phyloP scores from a whole-genome alignment of 1,284 basidiomycete genomes.

The Fomes fomentarius region DNA sequence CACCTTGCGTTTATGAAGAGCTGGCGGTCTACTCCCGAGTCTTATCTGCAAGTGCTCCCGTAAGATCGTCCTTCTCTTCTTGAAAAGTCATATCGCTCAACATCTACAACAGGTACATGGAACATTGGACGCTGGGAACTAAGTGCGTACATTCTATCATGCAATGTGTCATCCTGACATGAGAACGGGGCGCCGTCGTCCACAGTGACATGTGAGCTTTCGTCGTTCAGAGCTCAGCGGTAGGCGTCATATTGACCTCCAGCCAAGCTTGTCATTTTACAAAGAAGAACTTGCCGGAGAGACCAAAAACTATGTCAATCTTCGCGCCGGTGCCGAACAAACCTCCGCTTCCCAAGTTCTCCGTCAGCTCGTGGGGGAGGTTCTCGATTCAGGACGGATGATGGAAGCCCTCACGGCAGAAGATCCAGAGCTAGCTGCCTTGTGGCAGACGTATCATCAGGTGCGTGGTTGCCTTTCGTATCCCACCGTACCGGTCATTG shows the following conservation, averaged over 20 bases:
- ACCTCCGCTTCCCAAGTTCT: conserved; percentile 2
- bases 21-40: conserved; percentile 12
- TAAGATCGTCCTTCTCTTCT: background rate
- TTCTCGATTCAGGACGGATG: conserved; percentile 7
- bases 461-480: too few relatives aligned
- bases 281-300: conserved; percentile 20
- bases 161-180: background rate
- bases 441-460: conserved; percentile 11
- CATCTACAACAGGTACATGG: conserved; percentile 8
- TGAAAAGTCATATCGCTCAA: background rate
- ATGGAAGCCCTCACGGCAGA: conserved; percentile 4
- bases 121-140: conserved; percentile 13
- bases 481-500: too few relatives aligned
- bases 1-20: conserved; percentile 17
- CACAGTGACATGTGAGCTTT: conserved; percentile 21
- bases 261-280: conserved; percentile 20
- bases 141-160: conserved; percentile 11
- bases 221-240: too few relatives aligned
- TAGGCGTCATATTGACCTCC: too few relatives aligned
- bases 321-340: conserved; percentile 12
- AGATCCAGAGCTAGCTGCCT: conserved; percentile 7
- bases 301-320: conserved; percentile 17
- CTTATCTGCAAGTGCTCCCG: conserved; percentile 21
- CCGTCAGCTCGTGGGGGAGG: conserved; percentile 13
- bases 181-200: background rate